Percentiles rank a stretch among this genome's conserved stretches.
phyloP scores from a whole-genome alignment of 495 filamentous ascomycete species.

The Xylaria cubensis region DNA sequence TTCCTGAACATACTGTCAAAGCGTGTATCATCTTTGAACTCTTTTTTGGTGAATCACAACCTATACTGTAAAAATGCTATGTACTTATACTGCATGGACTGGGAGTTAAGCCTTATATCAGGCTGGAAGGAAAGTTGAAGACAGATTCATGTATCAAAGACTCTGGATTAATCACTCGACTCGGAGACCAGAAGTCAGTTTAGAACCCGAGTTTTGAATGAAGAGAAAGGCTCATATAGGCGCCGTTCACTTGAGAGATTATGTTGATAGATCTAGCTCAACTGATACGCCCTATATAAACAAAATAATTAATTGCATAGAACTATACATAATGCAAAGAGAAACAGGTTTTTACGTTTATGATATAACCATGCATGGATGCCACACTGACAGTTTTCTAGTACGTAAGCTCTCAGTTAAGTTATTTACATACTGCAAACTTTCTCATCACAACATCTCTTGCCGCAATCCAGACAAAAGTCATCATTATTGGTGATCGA shows the following conservation, averaged over 20 bases:
- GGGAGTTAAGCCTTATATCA: neutral
- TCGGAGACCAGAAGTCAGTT: neutral
- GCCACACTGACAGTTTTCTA: too few relatives aligned
- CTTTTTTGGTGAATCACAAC: neutral
- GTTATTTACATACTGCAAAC: too few relatives aligned
- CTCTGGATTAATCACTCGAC: neutral
- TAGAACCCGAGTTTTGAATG: neutral
- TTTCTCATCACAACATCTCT: too few relatives aligned
- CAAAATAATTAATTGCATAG: neutral
- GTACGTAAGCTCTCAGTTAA: too few relatives aligned
- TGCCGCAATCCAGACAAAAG: too few relatives aligned
- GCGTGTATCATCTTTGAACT: neutral
- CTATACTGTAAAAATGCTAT: conserved; percentile 8
- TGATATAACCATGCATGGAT: too few relatives aligned
- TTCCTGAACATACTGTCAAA: neutral
- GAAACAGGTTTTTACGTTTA: too few relatives aligned
- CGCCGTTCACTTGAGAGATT: neutral
- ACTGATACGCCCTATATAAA: neutral
- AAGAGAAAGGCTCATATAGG: neutral
- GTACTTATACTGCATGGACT: neutral
- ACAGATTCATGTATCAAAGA: neutral
- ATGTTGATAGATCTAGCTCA: neutral
- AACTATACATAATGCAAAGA: neutral
- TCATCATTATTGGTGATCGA: too few relatives aligned
- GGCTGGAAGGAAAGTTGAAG: neutral